Base-by-base conservation (phyloP, 768 basidiomycete species). In the Leccinum truebloodii region DNA sequence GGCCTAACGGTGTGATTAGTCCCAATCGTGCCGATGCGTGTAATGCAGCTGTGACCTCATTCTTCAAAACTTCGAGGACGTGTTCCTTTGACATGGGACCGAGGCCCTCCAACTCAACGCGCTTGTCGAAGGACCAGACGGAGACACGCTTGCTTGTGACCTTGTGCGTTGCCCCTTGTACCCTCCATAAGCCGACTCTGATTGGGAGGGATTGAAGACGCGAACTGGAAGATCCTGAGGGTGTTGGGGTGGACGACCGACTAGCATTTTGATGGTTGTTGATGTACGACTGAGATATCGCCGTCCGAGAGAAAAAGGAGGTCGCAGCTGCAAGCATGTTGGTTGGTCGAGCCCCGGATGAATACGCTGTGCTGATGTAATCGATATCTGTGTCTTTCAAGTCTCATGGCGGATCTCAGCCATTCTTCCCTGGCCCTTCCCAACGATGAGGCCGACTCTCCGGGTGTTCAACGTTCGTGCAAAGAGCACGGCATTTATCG, bases 101-200 rank as follows among this genome's bases (percentile, higher is more conserved):
- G 67, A 90, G 75, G 56, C 86, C 81, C 64, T 94, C 91, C 80
- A 87, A 80, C 59, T 94, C 92, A 0, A 80, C 79, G 59, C 83
- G 80, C 78, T 98, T 98, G 71, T 98, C 95, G 64, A 91, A 90
- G 28, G 83, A 82, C 96, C 96, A 99, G 18, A 99, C 87, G 18
- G 89, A 91, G 6, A 98, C 95, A 59, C 86, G 88, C 75, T 98
- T 97, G 63, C 82, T 83, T 3, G 92, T 98, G 55, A 89, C 86
- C 77, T 94, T 96, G 76, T 98, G 95, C 20, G 82, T 83, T 2
- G 90, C 97, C 2, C 86, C 81, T 62, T 94, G 87, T 1, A 98
- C 89, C 68, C 82, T 88, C 97, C 97, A 98, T 56, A 93, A 76
- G 2, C 96, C 96, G 9, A 95, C 85, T 63, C 77, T 79, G 61